Conservation (phyloP, 2,329 filamentous ascomycete genomes). For the Alternaria consortialis region DNA sequence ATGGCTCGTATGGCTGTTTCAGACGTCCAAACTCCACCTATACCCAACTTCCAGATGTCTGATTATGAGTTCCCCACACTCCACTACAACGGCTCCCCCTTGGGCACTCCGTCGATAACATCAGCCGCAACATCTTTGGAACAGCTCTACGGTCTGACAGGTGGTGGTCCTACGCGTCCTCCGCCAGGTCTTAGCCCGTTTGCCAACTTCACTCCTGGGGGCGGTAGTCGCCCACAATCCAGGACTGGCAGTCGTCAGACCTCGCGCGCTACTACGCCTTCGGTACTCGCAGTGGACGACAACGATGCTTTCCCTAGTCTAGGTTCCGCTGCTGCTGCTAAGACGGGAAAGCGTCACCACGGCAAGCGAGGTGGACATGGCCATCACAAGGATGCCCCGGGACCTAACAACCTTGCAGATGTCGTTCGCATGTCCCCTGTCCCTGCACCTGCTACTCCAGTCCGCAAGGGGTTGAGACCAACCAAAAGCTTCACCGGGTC, state of each 20-base stretch:
- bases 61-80: conserved; percentile 89
- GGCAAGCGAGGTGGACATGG: conserved; percentile 88
- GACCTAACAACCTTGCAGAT: conserved; percentile 84
- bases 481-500: conserved; percentile 72
- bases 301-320: conserved; percentile 94
- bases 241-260: conserved; percentile 85
- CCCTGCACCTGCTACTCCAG: conserved; percentile 68
- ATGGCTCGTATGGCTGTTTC: conserved; percentile 82
- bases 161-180: conserved; percentile 58
- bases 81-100: conserved; percentile 56
- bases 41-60: conserved; percentile 77
- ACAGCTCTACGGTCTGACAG: conserved; percentile 51
- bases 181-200: conserved; percentile 75
- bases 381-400: conserved; percentile 59
- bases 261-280: conserved; percentile 67
- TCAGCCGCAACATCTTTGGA: conserved; percentile 55
- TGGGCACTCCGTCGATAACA: conserved; percentile 51
- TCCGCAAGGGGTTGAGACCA: conserved; percentile 67
- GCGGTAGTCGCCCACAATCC: conserved; percentile 74
- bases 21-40: conserved; percentile 71
- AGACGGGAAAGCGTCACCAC: conserved; percentile 88
- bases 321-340: conserved; percentile 74
- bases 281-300: conserved; percentile 84
- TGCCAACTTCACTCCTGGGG: conserved; percentile 64
- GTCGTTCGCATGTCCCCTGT: conserved; percentile 95